Percentiles rank a stretch among this genome's conserved stretches.
These are phyloP conservation scores for Leucaena leucocephala DNA, from an alignment of 306 rosid species.

Conservation along the genomic window DNA sequence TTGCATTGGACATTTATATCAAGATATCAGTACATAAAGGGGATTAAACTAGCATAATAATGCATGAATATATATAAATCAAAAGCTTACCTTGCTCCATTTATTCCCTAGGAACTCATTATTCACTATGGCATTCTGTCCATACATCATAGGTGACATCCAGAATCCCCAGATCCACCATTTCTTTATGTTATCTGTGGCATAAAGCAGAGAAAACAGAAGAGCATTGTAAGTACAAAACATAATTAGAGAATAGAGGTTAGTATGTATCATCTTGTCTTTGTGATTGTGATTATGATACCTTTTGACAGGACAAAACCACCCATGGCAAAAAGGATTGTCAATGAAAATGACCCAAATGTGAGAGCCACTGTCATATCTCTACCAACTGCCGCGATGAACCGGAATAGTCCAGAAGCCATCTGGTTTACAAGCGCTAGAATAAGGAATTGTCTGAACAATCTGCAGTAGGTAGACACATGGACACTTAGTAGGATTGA, in stretches of 20 bases:
- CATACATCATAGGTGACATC: conserved; percentile 51
- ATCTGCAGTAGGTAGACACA: conserved; percentile 39
- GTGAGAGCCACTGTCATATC: conserved; percentile 48
- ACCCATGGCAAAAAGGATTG: conserved; percentile 45
- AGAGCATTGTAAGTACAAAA: conserved; percentile 17
- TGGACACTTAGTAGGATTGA: conserved; percentile 1
- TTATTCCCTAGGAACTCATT: conserved; percentile 47
- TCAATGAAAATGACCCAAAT: conserved; percentile 40
- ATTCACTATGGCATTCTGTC: conserved; percentile 43
- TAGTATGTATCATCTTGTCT: conserved; percentile 2
- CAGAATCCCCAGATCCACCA: conserved; percentile 55
- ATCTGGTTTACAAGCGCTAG: conserved; percentile 50
- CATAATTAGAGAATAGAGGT: background rate
- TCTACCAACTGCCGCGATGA: conserved; percentile 54
- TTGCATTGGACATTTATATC: conserved; percentile 28
- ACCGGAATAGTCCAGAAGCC: conserved; percentile 51
- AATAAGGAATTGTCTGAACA: conserved; percentile 53
- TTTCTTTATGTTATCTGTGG: conserved; percentile 36
- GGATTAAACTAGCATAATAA: conserved; percentile 9
- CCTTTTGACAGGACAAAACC: conserved; percentile 61
- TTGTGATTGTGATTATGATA: conserved; percentile 32
- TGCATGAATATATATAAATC: conserved; percentile 5
- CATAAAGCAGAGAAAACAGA: background rate
- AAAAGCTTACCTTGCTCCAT: conserved; percentile 45
- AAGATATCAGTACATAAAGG: conserved; percentile 11